Base-by-base conservation (phyloP, 371 early-diverging fungal species). In the Zychaea mexicana region DNA sequence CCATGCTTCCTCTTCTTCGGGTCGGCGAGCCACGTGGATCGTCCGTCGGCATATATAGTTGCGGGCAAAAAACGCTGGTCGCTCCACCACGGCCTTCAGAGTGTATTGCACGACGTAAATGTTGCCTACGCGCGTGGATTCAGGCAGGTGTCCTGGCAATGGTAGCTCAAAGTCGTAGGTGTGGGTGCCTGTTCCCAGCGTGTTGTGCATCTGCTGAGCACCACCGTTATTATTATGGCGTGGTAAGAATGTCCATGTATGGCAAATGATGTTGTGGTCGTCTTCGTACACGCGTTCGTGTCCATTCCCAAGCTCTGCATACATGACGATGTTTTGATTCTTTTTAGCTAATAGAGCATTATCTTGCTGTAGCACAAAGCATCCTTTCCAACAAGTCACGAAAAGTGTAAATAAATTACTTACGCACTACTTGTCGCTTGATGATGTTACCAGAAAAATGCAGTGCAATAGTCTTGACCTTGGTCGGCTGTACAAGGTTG, bases 151-250 rank as follows among this genome's bases (percentile, higher is more conserved):
- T n/a, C 78, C 76, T 17, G 76, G 68, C 24, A 81, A 38, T 9
- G 71, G 60, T 21, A 81, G 45, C 27, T 81, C 81, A 60, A 81
- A 81, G n/a, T 67, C 75, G 36, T 70, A 81, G 0, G 64, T 57
- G 27, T 78, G 70, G 10, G 49, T 67, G 15, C 76, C 78, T 42
- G 71, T 56, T 0, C 49, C 52, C 2, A 81, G 26, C 30, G 52
- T 33, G n/a, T n/a, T n/a, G 45, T 70, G 69, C 28, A 52, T n/a
- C 27, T 81, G 72, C 24, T 49, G 49, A 22, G n/a, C n/a, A n/a
- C n/a, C n/a, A n/a, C n/a, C n/a, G n/a, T n/a, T n/a, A n/a, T n/a
- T n/a, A n/a, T 49, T 22, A 17, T 19, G 22, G 6, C 55, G 46
- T 53, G 65, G 64, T n/a, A 78, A 52, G 60, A 73, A 78, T 22